These are phyloP conservation scores for Yarrowia sp. DNA, from an alignment of 805 yeast species.

Conservation along the genomic window DNA sequence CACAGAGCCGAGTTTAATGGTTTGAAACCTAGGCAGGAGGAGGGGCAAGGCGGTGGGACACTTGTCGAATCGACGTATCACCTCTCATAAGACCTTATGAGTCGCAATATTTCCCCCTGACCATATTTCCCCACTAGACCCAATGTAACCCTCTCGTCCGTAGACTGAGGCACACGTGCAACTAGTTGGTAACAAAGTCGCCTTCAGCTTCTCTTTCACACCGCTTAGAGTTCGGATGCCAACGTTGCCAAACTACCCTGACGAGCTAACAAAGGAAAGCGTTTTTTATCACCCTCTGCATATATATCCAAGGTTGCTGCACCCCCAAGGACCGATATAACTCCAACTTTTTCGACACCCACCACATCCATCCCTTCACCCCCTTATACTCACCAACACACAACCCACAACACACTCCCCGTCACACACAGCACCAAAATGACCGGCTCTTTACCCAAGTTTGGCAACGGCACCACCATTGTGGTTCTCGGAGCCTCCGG, in stretches of 20 bases:
- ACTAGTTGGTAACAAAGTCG: neutral
- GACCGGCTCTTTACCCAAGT: conserved; percentile 34
- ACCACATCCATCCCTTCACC: neutral
- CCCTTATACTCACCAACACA: no score
- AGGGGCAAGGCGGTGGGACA: neutral
- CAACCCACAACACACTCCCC: neutral
- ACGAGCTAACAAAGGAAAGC: conserved; percentile 22
- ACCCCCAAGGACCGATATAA: conserved; percentile 6
- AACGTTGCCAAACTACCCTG: conserved; percentile 23
- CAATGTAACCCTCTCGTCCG: neutral
- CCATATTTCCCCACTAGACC: neutral
- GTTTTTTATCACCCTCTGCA: conserved; percentile 21
- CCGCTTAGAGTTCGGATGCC: neutral
- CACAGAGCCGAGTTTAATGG: conserved; percentile 6
- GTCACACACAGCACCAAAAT: conserved; percentile 5
- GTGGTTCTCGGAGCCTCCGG: conserved; percentile 95
- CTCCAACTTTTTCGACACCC: neutral
- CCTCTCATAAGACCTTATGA: no score
- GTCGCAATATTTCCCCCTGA: no score
- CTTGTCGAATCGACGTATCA: no score
- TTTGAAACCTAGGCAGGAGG: neutral
- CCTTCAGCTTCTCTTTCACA: conserved; percentile 10
- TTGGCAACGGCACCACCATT: conserved; percentile 64
- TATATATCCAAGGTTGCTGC: conserved; percentile 26
- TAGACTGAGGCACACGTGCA: conserved; percentile 3